Evolutionary conservation across 805 yeast species (phyloP).

Genomic region (Aciculoconidium aculeatum): DNA sequence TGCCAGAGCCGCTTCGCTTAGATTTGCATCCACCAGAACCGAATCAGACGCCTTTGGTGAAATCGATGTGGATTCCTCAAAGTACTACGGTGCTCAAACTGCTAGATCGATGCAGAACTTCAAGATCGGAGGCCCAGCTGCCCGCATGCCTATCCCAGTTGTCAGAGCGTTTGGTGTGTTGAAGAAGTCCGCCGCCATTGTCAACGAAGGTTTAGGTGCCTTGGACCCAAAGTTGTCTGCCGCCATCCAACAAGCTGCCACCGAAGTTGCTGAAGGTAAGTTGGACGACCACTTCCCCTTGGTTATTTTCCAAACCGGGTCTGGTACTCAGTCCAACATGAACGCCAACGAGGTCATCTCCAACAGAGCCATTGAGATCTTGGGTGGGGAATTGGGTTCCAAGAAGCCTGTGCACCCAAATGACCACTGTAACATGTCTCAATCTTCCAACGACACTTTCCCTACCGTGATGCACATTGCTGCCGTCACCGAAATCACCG

Average conservation of each 20-base stretch:
- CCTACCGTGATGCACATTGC: slow-evolving; percentile 99
- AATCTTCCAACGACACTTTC: slow-evolving; percentile 98
- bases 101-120: slow-evolving; percentile 90
- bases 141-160: slow-evolving; percentile 86
- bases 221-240: slow-evolving; percentile 77
- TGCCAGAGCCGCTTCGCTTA: too few relatives aligned
- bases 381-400: slow-evolving; percentile 90
- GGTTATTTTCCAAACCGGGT: slow-evolving; percentile 98
- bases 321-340: slow-evolving; percentile 98
- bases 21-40: slow-evolving; percentile 42
- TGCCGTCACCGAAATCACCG: slow-evolving; percentile 82
- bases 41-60: slow-evolving; percentile 98
- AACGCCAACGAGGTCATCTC: slow-evolving; percentile 98
- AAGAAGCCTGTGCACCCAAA: slow-evolving; percentile 96
- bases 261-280: slow-evolving; percentile 90
- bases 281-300: slow-evolving; percentile 92
- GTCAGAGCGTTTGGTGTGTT: slow-evolving; percentile 88
- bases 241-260: slow-evolving; percentile 90
- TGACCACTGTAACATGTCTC: slow-evolving; percentile 97
- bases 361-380: slow-evolving; percentile 93
- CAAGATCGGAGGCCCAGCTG: slow-evolving; percentile 91
- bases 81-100: slow-evolving; percentile 98
- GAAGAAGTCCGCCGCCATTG: slow-evolving; percentile 92
- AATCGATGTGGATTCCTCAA: slow-evolving; percentile 78
- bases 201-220: slow-evolving; percentile 71